Evolutionary conservation across 371 early-diverging fungal genomes (phyloP), one percentile per base, ranked within the genome.

Genomic region (Apophysomyces elegans): DNA sequence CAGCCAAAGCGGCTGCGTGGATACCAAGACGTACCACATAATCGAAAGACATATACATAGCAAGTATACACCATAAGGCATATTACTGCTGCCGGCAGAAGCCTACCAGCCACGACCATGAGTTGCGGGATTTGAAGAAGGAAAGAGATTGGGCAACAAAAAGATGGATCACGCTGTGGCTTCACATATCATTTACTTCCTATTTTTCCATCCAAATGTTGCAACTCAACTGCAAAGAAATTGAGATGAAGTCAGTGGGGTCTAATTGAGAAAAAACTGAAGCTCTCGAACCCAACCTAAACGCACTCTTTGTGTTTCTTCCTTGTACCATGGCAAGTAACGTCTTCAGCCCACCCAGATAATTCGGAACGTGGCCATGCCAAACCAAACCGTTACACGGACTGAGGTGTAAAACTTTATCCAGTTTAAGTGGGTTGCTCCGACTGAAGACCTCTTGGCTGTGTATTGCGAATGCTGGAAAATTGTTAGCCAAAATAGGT

Each of bases 31-130:
- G 56, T 79, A 86, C 87, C 75, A 62, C 85, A 84, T 14, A 83
- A 66, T 14, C 84, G 79, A 59, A 83, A 78, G 5, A 81, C 78
- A 56, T 81, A 85, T 60, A 77, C 72, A 58, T 85, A 87, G 75
- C 85, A 85, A 11, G 78, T 70, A 64, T 82, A 82, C 0, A 70
- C 68, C 18, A 82, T 32, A 56, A 82, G 47, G 32, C 75, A 78
- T 36, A 67, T 61, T 1, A 76, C 78, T 2, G 79, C 67, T 39
- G 79, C 36, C 16, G 78, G 83, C 14, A 82, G 66, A 46, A 78
- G 56, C 26, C 62, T 56, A 0, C 75, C 70, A 37, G 54, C 54
- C 54, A 50, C 54, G 54, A 21, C 21, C 54, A 50, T 50, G 9
- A 9, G 54, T 50, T 50, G 54, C 54, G 54, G 54, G n/a, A 50